Percentiles rank a stretch among this genome's conserved stretches.
phyloP scores from a whole-genome alignment of 495 filamentous ascomycete genomes.

The Entonaema liquescens region DNA sequence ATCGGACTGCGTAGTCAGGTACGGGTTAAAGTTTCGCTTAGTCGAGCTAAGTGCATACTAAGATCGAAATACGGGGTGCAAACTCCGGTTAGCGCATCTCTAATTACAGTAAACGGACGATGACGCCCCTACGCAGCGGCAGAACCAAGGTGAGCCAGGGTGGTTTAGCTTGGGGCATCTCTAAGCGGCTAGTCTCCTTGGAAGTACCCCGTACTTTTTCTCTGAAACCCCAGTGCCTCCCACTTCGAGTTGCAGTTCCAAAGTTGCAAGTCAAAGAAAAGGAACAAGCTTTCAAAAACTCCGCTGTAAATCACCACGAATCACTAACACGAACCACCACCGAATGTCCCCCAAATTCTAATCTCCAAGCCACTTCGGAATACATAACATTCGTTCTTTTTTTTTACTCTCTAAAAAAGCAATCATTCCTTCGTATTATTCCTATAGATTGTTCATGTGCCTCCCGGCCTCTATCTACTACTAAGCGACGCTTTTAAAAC shows the following conservation, averaged over 20 bases:
- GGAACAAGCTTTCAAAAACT: background rate
- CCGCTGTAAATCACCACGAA: background rate
- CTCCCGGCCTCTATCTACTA: constrained; percentile 6
- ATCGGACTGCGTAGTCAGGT: constrained; percentile 5
- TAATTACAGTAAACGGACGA: constrained; percentile 29
- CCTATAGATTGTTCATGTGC: background rate
- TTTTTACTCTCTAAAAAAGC: background rate
- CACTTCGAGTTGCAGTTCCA: constrained; percentile 24
- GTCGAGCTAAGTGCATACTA: constrained; percentile 28
- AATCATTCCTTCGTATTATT: background rate
- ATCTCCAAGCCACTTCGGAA: background rate
- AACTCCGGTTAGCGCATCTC: constrained; percentile 31
- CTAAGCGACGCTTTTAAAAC: constrained; percentile 22
- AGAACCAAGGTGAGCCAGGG: constrained; percentile 8
- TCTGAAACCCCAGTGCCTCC: constrained; percentile 33
- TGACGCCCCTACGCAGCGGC: constrained; percentile 12
- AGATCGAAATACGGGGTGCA: constrained; percentile 21
- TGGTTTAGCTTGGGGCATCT: background rate
- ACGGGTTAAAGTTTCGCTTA: constrained; percentile 12
- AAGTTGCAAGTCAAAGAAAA: constrained; percentile 10
- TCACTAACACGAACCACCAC: background rate
- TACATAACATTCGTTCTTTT: constrained; percentile 3
- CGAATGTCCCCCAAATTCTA: background rate
- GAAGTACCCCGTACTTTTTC: constrained; percentile 13
- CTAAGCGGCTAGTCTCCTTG: background rate